These are phyloP conservation scores for Podaxis carcinomalis DNA, from an alignment of 768 basidiomycete genomes.

Conservation along the genomic window DNA sequence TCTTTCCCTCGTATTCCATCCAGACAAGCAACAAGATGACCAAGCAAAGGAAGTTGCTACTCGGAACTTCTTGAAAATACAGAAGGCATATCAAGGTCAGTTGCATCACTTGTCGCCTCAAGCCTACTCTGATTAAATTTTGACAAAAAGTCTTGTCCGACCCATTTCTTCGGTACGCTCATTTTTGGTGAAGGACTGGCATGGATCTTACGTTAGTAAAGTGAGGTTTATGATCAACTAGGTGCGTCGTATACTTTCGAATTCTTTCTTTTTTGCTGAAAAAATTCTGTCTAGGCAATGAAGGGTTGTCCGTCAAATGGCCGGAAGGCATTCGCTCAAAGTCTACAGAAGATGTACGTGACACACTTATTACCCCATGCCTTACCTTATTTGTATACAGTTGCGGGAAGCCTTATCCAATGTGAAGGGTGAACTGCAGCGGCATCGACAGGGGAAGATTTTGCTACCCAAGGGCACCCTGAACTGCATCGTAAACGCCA, in stretches of 20 bases:
- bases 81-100: slow-evolving; percentile 79
- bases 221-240: slow-evolving; percentile 73
- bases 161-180: slow-evolving; percentile 55
- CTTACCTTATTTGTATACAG: slow-evolving; percentile 23
- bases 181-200: neutral
- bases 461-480: slow-evolving; percentile 43
- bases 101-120: neutral
- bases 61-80: slow-evolving; percentile 67
- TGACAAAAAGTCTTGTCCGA: slow-evolving; percentile 61
- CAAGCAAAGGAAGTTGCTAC: slow-evolving; percentile 54
- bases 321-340: slow-evolving; percentile 29
- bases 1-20: slow-evolving; percentile 78
- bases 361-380: neutral
- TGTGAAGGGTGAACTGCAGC: slow-evolving; percentile 32
- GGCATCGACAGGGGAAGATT: slow-evolving; percentile 31
- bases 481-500: slow-evolving; percentile 43
- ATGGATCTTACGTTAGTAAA: slow-evolving; percentile 18
- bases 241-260: slow-evolving; percentile 34
- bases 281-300: slow-evolving; percentile 20
- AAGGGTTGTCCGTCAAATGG: slow-evolving; percentile 24
- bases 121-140: neutral
- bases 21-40: slow-evolving; percentile 73
- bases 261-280: neutral
- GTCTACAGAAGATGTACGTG: slow-evolving; percentile 43
- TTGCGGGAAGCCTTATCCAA: slow-evolving; percentile 39